A percentile compares a stretch with the other conserved stretches of the same genome.
Evolutionary conservation across 257 asterid species (phyloP).

Genomic region (Jacaranda mimosifolia): DNA sequence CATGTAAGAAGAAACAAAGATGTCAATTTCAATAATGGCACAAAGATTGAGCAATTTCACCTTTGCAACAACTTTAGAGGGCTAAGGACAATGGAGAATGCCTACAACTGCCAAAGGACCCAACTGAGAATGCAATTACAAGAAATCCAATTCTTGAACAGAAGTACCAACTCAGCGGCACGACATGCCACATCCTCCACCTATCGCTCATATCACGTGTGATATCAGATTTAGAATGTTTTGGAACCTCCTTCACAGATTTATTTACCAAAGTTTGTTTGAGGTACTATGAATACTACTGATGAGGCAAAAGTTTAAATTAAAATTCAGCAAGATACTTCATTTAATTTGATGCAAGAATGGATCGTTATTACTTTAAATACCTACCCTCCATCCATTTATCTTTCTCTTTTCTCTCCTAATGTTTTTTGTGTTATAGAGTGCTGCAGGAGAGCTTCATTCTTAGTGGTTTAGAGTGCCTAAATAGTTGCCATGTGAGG

Average conservation of each 20-base stretch:
- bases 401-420: constrained; percentile 1
- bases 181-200: constrained; percentile 89
- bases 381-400: not conserved
- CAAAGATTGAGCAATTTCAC: constrained; percentile 38
- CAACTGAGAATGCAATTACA: constrained; percentile 81
- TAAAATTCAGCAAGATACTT: constrained; percentile 19
- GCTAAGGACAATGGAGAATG: constrained; percentile 40
- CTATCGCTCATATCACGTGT: constrained; percentile 48
- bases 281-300: not conserved
- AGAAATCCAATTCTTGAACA: constrained; percentile 79
- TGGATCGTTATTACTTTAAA: constrained; percentile 23
- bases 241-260: constrained; percentile 16
- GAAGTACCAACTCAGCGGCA: constrained; percentile 80
- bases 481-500: not conserved
- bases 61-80: constrained; percentile 38
- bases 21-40: constrained; percentile 42
- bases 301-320: constrained; percentile 12
- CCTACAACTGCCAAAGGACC: constrained; percentile 95
- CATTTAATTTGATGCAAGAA: not conserved
- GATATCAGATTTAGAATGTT: constrained; percentile 31
- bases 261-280: constrained; percentile 9
- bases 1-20: constrained; percentile 37
- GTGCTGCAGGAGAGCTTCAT: constrained; percentile 16
- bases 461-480: constrained; percentile 12
- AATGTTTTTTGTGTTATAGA: not conserved